Evolutionary conservation across 2,329 filamentous ascomycete species (phyloP), one percentile per base, ranked within the genome.

Genomic region (Ascochyta rabiei): DNA sequence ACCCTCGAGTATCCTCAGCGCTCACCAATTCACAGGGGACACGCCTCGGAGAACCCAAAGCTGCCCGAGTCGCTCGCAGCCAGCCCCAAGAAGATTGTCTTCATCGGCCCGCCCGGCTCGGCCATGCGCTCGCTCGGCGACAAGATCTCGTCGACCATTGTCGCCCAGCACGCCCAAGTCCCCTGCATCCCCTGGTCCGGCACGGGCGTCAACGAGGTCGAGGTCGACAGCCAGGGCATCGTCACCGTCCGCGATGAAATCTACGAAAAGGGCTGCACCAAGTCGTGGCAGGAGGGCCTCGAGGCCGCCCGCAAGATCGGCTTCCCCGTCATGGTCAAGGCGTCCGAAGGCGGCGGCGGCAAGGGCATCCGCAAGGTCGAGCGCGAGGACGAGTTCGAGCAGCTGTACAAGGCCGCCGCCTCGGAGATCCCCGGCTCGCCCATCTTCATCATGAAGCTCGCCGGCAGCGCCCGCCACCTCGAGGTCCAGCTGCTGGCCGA

Each of bases 361-460:
- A 99, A 99, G 83, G 95, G 95, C 84, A 99, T 99, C 74, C 91
- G 96, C 75, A 97, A 98, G 81, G 95, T 95, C 64, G 83, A 91
- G 59, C 82, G 82, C 58, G 93, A 96, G 75, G 89, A 93, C 37
- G 87, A 89, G 60, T 99, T 99, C 70, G 84, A 89, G 73, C 82
- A 84, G 66, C 82, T 98, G 40, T 99, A 98, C 84, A 95, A 96
- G 78, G 95, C 93, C 40, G 95, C 96, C 19, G 93, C 95, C 5
- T 96, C 89, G 76, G 96, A 99, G 78, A 98, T 99, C 65, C 96
- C 95, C 10, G 96, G 96, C 42, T 99, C 95, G 26, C 95, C 96
- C 66, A 99, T 99, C 79, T 99, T 99, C 84, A 96, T 99, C 81
- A 99, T 99, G 95, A 97, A 99, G 86, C 83, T 99, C 61, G 95